Base-by-base conservation (phyloP, 495 filamentous ascomycete species). In the Penicillium silybi region DNA sequence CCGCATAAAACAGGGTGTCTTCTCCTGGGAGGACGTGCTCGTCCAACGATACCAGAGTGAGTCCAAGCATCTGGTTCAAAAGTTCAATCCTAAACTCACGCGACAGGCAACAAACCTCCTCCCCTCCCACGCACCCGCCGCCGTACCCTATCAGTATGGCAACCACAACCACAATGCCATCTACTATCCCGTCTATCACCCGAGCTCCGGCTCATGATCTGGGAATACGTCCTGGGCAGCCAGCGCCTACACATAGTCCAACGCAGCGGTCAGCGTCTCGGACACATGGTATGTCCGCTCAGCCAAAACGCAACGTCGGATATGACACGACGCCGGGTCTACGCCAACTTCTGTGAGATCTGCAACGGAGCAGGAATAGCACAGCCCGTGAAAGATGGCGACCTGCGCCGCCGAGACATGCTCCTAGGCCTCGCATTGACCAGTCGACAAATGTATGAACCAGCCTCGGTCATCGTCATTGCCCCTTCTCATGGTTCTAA, bases 11-110 rank as follows among this genome's bases (percentile, higher is more conserved):
- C 64, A 65, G 32, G 73, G 73, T 0, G 69, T 74, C 1, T 75
- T 75, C 54, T 75, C 72, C 5, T 75, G 73, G 72, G 72, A 77
- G 54, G 73, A 77, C 63, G 72, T 77, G 7, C 55, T 77, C 35
- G 65, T 68, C 18, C 72, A 77, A 40, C 68, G 71, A 52, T 75
- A 74, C 56, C 69, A 73, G 52, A 75, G 73, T 77, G 19, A 62
- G 69, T 69, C 4, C 19, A 13, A 41, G 4, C 35, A 18, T 38
- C 13, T 18, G 1, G 3, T 13, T 38, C 1, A n/a, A 2, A 38
- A 38, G 13, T 13, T 18, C 16, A 38, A 38, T n/a, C 6, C 35
- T 15, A n/a, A 38, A 38, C 37, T 19, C 37, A 43, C 48, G 17
- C 26, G 32, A 41, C 48, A 74, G 73, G 65, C 50, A 69, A 75